These are phyloP conservation scores for Poa annua DNA, from an alignment of 176 grass and related monocot genomes.

Conservation along the genomic window DNA sequence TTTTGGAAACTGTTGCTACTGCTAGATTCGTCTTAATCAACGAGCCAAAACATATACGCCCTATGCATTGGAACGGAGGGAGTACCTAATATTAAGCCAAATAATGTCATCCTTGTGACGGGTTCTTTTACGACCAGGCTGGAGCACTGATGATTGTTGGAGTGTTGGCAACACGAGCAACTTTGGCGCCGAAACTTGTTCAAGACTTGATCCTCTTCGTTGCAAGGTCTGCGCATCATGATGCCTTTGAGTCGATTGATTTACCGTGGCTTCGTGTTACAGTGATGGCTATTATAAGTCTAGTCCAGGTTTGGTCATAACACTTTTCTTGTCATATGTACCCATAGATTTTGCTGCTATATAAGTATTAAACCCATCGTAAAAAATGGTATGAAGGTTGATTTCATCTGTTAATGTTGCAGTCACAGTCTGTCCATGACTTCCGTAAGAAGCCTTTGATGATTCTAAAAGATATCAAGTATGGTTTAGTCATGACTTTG, in stretches of 20 bases:
- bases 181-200: conserved; percentile 71
- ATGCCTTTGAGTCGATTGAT: conserved; percentile 66
- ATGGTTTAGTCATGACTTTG: conserved; percentile 35
- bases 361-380: conserved; percentile 9
- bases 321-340: conserved; percentile 28
- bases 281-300: conserved; percentile 84
- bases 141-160: conserved; percentile 90
- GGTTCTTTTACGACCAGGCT: conserved; percentile 59
- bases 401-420: conserved; percentile 46
- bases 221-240: conserved; percentile 64
- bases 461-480: conserved; percentile 75
- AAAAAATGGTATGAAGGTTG: conserved; percentile 20
- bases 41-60: too few relatives aligned
- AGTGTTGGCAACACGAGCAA: conserved; percentile 68
- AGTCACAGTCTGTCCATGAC: conserved; percentile 72
- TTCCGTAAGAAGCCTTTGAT: conserved; percentile 82
- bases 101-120: background rate
- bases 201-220: conserved; percentile 80
- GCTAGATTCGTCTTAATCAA: too few relatives aligned
- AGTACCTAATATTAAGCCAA: background rate
- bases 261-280: conserved; percentile 90
- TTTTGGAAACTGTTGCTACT: too few relatives aligned
- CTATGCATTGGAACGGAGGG: too few relatives aligned
- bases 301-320: conserved; percentile 71
- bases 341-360: background rate